A percentile compares a stretch with the other conserved stretches of the same genome.
phyloP scores from a whole-genome alignment of 352 stramenopile species.

The Sclerospora graminicola region DNA sequence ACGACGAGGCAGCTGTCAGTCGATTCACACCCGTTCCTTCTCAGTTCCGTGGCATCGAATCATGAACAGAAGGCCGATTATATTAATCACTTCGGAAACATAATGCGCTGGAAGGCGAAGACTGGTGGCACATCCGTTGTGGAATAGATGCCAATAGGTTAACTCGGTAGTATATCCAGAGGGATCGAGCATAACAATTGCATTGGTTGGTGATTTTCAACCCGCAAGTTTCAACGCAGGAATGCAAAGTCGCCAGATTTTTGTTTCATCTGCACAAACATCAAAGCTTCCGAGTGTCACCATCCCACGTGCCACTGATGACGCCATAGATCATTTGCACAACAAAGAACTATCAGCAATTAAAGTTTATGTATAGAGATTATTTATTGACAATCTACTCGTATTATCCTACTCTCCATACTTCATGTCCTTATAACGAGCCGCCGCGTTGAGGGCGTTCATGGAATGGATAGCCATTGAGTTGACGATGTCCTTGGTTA shows the following conservation, averaged over 20 bases:
- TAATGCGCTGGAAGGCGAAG: conserved; percentile 75
- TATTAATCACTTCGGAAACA: conserved; percentile 87
- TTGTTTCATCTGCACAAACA: conserved; percentile 41
- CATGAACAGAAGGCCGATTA: conserved; percentile 78
- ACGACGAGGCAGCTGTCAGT: conserved; percentile 10
- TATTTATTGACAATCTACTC: too few relatives aligned
- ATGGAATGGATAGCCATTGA: too few relatives aligned
- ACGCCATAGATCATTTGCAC: conserved; percentile 90
- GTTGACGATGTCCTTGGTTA: too few relatives aligned
- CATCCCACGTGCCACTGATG: conserved; percentile 93
- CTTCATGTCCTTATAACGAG: too few relatives aligned
- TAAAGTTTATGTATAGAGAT: too few relatives aligned
- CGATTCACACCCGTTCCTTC: background rate
- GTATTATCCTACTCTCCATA: too few relatives aligned
- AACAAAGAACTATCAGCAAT: too few relatives aligned
- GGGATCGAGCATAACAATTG: conserved; percentile 88
- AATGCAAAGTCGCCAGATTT: conserved; percentile 83
- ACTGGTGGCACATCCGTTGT: conserved; percentile 96
- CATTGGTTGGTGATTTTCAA: conserved; percentile 90
- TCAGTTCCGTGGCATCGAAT: conserved; percentile 9
- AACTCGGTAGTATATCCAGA: conserved; percentile 84
- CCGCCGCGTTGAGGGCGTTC: too few relatives aligned
- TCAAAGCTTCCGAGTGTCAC: conserved; percentile 91
- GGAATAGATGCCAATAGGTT: conserved; percentile 96
- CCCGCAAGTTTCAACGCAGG: conserved; percentile 89